phyloP scores from a whole-genome alignment of 2,329 filamentous ascomycete genomes.

The Fusarium guadeloupense region DNA sequence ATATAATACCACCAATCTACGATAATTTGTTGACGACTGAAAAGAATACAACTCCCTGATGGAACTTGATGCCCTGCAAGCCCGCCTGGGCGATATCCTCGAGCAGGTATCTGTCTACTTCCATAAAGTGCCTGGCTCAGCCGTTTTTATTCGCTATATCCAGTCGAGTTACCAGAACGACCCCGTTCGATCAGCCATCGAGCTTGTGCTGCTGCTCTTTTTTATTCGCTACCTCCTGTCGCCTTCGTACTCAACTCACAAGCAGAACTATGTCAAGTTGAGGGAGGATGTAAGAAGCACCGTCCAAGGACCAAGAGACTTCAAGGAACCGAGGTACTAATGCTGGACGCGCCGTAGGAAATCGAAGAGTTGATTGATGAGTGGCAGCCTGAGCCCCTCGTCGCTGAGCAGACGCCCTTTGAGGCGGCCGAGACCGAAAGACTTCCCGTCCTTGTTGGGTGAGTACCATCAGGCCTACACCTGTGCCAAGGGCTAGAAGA shows the following conservation, averaged over 20 bases:
- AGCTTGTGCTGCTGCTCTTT: slow-evolving; percentile 93
- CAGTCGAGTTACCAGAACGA: slow-evolving; percentile 98
- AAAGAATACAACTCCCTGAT: slow-evolving; percentile 49
- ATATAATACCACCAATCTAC: neutral
- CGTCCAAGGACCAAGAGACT: neutral
- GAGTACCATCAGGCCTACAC: slow-evolving; percentile 36
- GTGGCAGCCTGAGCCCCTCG: slow-evolving; percentile 93
- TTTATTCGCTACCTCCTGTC: slow-evolving; percentile 92
- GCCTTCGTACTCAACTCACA: slow-evolving; percentile 90
- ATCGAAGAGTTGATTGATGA: slow-evolving; percentile 97
- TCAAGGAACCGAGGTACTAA: slow-evolving; percentile 4
- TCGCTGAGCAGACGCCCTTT: slow-evolving; percentile 74
- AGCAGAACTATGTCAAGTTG: slow-evolving; percentile 87
- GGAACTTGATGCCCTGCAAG: slow-evolving; percentile 71
- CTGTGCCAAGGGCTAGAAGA: too few species aligned
- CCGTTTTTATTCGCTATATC: slow-evolving; percentile 94
- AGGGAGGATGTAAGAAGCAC: slow-evolving; percentile 70
- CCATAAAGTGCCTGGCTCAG: slow-evolving; percentile 91
- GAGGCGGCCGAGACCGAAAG: slow-evolving; percentile 87
- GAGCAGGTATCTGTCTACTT: slow-evolving; percentile 71
- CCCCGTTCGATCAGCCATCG: slow-evolving; percentile 90
- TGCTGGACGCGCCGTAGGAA: slow-evolving; percentile 63
- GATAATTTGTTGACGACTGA: neutral
- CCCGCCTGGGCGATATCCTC: slow-evolving; percentile 58
- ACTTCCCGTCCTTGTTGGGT: slow-evolving; percentile 89